Evolutionary conservation across 2,329 filamentous ascomycete species (phyloP), one percentile per base, ranked within the genome.

Genomic region (Trichophyton benhamiae): DNA sequence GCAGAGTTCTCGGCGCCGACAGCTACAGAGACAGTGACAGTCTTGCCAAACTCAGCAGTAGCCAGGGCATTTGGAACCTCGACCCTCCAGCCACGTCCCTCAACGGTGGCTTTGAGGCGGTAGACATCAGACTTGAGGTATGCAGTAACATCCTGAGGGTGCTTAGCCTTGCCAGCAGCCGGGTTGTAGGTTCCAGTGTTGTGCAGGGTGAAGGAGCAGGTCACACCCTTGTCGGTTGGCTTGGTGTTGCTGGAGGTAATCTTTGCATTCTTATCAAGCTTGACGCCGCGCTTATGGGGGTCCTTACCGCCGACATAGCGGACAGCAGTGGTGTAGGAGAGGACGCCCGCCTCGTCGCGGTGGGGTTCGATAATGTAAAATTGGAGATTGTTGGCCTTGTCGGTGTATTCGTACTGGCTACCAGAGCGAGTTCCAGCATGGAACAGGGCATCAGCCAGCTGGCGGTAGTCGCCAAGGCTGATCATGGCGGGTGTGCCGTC

Each of bases 361-460:
- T 65, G 63, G 53, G 59, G 13, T 15, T 65, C 63, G 20, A 65
- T 27, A 41, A 65, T 63, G 57, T 65, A 65, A 33, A 65, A 63
- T 17, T 65, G 64, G 8, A 65, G 59, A 8, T 48, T 17, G 57
- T 65, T 65, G 25, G 61, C 64, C 55, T 65, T 52, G 58, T 65
- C 64, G 57, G 62, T 55, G 46, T 62, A 63, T 52, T 65, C 64
- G 36, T 58, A 65, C 61, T 65, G 41, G n/a, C 64, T 65, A 44
- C 64, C 64, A 3, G 64, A 65, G n/a, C 64, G 64, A 6, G 64
- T 65, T 30, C 64, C 64, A 49, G 64, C 64, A 33, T 65, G 64
- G 61, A 65, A 65, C 20, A 65, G 57, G 22, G 63, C 64, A 57
- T 65, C 64, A 6, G 61, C 44, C 48, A 65, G 41, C 30, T 65